Percentiles rank a stretch among this genome's conserved stretches.
Evolutionary conservation across 192 early-diverging fungal genomes (phyloP).

Genomic region (Backusella tarrabulga): DNA sequence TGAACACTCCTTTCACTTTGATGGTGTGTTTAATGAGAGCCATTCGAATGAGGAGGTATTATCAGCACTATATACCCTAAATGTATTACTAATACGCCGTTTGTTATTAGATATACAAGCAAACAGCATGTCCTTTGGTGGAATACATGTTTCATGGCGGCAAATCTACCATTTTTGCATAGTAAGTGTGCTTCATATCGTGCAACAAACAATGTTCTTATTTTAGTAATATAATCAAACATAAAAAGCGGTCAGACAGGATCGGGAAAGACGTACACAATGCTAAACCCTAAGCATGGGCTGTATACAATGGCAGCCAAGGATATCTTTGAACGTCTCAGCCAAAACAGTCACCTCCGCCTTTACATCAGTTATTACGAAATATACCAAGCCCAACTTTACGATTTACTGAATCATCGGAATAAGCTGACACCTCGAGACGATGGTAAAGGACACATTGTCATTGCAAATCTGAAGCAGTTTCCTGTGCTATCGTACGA

Average conservation of each 20-base stretch:
- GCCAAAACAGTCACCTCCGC: conserved; percentile 64
- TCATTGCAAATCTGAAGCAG: conserved; percentile 84
- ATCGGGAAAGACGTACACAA: conserved; percentile 93
- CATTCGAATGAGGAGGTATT: conserved; percentile 80
- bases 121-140: conserved; percentile 91
- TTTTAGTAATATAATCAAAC: neutral
- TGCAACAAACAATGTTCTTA: neutral
- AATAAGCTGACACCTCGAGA: conserved; percentile 91
- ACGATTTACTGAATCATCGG: conserved; percentile 88
- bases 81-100: neutral
- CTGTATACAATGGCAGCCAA: conserved; percentile 89
- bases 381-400: conserved; percentile 95
- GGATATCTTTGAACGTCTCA: conserved; percentile 83
- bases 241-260: conserved; percentile 72
- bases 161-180: conserved; percentile 98
- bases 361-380: conserved; percentile 94
- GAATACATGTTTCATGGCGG: conserved; percentile 93
- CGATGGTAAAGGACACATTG: conserved; percentile 92
- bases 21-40: conserved; percentile 89
- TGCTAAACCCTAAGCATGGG: conserved; percentile 88
- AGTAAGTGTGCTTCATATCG: conserved; percentile 56
- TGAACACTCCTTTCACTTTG: conserved; percentile 91
- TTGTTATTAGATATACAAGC: conserved; percentile 63
- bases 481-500: conserved; percentile 78
- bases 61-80: neutral